Conservation (phyloP, 306 rosid genomes). For the Cicer yamashitae region DNA sequence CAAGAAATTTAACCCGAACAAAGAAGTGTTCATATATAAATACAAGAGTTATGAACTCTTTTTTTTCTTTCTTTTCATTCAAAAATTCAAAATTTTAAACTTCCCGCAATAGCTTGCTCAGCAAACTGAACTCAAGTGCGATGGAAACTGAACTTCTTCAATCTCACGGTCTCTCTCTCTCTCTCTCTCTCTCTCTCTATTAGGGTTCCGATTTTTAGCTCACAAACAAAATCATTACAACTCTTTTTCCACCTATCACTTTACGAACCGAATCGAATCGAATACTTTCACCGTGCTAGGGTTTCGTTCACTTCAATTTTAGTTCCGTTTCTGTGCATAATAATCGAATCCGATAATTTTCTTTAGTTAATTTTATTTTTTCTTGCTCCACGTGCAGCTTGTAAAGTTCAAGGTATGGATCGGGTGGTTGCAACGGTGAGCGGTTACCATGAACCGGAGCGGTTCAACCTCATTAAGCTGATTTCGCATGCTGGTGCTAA, state of each 20-base stretch:
- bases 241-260: neutral
- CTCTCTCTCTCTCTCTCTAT: constrained; percentile 10
- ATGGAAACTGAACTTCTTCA: constrained; percentile 44
- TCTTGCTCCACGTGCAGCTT: constrained; percentile 32
- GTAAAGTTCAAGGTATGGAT: constrained; percentile 69
- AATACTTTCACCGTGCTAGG: constrained; percentile 36
- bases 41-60: neutral
- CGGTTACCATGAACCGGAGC: constrained; percentile 77
- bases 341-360: neutral
- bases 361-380: neutral
- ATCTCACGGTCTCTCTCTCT: constrained; percentile 44
- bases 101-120: constrained; percentile 48
- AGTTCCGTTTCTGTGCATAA: neutral
- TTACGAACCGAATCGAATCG: neutral
- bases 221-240: neutral
- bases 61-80: neutral
- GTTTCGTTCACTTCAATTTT: constrained; percentile 28
- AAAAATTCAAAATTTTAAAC: constrained; percentile 12
- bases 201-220: constrained; percentile 37
- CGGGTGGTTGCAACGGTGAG: constrained; percentile 80
- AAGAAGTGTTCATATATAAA: neutral
- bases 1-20: neutral
- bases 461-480: constrained; percentile 76
- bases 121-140: constrained; percentile 2
- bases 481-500: constrained; percentile 70